A percentile compares a stretch with the other conserved stretches of the same genome.
Evolutionary conservation across 2,329 filamentous ascomycete species (phyloP).

Genomic region (Ophiosphaerella korrae): DNA sequence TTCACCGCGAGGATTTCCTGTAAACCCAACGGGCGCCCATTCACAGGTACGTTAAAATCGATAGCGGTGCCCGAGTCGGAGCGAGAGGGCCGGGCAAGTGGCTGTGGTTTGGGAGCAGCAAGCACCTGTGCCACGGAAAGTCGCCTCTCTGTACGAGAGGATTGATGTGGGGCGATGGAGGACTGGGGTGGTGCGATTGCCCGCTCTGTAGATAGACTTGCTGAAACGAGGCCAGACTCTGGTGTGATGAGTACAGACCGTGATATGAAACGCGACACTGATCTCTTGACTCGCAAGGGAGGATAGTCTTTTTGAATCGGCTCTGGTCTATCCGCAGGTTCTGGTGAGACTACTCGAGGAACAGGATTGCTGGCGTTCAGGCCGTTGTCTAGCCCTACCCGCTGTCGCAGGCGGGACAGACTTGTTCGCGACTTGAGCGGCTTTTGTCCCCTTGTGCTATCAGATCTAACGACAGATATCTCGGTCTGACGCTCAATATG

Average conservation of each 20-base stretch:
- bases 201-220: background rate
- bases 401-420: slow-evolving; percentile 24
- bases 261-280: slow-evolving; percentile 6
- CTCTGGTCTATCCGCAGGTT: background rate
- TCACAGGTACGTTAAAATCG: slow-evolving; percentile 24
- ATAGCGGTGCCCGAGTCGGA: slow-evolving; percentile 42
- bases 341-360: slow-evolving; percentile 1
- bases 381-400: slow-evolving; percentile 17
- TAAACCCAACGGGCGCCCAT: slow-evolving; percentile 36
- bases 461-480: slow-evolving; percentile 1
- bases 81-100: slow-evolving; percentile 25
- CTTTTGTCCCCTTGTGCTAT: slow-evolving; percentile 3
- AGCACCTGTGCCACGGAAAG: background rate
- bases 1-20: slow-evolving; percentile 35
- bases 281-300: background rate
- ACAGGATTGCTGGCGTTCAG: background rate
- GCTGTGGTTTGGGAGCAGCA: background rate
- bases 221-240: background rate
- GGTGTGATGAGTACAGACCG: background rate
- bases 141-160: background rate
- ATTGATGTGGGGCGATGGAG: background rate
- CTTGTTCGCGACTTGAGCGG: slow-evolving; percentile 23
- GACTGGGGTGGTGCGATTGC: background rate
- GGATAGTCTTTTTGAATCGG: slow-evolving; percentile 3
- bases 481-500: slow-evolving; percentile 5